Evolutionary conservation across 2,329 filamentous ascomycete genomes (phyloP).

Genomic region (Lasiodiplodia sp.): DNA sequence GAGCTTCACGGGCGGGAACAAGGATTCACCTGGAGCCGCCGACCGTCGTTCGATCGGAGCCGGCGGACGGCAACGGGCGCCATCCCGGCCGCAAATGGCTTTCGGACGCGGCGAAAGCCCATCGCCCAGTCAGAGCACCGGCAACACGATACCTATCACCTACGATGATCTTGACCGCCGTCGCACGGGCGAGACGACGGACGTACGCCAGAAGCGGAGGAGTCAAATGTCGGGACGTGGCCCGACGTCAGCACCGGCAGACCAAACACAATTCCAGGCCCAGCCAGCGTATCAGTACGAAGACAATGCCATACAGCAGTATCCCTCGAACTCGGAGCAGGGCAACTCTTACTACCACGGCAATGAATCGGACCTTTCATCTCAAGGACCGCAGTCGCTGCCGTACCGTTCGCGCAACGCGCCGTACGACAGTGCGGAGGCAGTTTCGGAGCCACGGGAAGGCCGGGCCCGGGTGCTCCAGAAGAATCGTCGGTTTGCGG

Average conservation of each 20-base stretch:
- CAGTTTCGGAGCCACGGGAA: conserved; percentile 35
- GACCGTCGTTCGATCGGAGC: conserved; percentile 37
- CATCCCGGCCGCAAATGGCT: conserved; percentile 45
- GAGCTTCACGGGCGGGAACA: conserved; percentile 46
- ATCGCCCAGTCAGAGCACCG: conserved; percentile 55
- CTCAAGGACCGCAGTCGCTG: conserved; percentile 34
- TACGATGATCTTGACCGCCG: conserved; percentile 49
- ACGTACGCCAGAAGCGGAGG: conserved; percentile 21
- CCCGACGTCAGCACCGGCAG: conserved; percentile 45
- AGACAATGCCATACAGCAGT: conserved; percentile 16
- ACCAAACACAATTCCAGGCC: conserved; percentile 46
- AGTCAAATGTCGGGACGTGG: conserved; percentile 32
- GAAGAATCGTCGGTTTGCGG: conserved; percentile 86
- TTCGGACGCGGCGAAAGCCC: conserved; percentile 54
- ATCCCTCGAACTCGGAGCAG: conserved; percentile 29
- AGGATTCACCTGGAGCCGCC: conserved; percentile 43
- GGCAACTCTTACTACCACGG: conserved; percentile 40
- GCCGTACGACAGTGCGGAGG: conserved; percentile 44
- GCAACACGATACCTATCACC: conserved; percentile 50
- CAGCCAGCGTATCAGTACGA: conserved; percentile 30
- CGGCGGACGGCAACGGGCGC: conserved; percentile 39
- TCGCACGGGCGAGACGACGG: conserved; percentile 33
- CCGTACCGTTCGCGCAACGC: conserved; percentile 48
- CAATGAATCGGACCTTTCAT: conserved; percentile 47
- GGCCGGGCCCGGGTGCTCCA: conserved; percentile 66